Percentiles rank a stretch among this genome's conserved stretches.
These are phyloP conservation scores for Acanthamoeba royreba DNA, from an alignment of 208 protist species.

Conservation along the genomic window DNA sequence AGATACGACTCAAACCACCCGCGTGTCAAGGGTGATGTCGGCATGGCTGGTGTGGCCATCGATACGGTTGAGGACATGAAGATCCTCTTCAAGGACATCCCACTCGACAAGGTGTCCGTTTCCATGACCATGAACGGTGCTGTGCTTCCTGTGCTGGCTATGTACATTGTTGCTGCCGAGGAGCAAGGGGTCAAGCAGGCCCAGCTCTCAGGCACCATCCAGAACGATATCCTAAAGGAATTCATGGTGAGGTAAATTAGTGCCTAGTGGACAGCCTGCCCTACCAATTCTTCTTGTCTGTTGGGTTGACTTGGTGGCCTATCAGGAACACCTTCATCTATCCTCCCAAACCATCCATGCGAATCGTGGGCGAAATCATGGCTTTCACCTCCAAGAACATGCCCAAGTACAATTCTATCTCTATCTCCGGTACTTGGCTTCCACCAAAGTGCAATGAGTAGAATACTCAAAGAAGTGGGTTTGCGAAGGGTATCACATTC, in stretches of 20 bases:
- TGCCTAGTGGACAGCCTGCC: background rate
- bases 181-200: conserved; percentile 87
- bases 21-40: conserved; percentile 91
- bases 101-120: conserved; percentile 91
- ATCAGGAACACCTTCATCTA: conserved; percentile 96
- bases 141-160: conserved; percentile 92
- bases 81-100: conserved; percentile 90
- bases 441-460: background rate
- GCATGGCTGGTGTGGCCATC: conserved; percentile 95
- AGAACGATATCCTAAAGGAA: conserved; percentile 97
- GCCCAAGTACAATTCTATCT: conserved; percentile 94
- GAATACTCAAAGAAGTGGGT: background rate
- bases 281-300: background rate
- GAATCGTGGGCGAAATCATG: conserved; percentile 94
- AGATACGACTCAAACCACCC: conserved; percentile 93
- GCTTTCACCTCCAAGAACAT: conserved; percentile 89
- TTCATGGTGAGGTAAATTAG: conserved; percentile 91
- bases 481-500: conserved; percentile 93
- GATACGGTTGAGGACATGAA: conserved; percentile 88
- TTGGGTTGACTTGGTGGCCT: background rate
- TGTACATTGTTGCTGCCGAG: conserved; percentile 93
- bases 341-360: conserved; percentile 90
- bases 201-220: conserved; percentile 92
- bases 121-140: conserved; percentile 98
- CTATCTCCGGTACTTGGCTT: conserved; percentile 19